phyloP scores from a whole-genome alignment of 805 yeast species.

The Crinitomyces ghanaensis region DNA sequence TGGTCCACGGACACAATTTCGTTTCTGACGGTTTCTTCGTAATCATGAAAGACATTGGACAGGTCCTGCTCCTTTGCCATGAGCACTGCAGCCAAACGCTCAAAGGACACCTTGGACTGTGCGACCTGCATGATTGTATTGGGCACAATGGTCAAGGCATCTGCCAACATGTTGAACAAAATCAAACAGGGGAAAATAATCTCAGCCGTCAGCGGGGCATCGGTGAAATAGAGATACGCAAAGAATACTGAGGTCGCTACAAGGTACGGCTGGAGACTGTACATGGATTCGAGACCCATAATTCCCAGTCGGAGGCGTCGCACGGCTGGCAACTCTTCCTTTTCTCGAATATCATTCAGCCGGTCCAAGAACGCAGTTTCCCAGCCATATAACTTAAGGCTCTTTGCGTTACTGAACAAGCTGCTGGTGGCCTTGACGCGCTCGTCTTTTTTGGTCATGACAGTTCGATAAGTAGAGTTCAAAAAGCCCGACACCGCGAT shows the following conservation, averaged over 20 bases:
- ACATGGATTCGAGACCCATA: constrained; percentile 61
- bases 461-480: constrained; percentile 32
- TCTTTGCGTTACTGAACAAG: constrained; percentile 73
- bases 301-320: constrained; percentile 61
- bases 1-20: no score
- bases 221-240: constrained; percentile 46
- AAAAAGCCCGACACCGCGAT: constrained; percentile 2
- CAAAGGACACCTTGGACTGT: constrained; percentile 76
- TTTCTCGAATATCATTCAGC: constrained; percentile 70
- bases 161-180: constrained; percentile 61
- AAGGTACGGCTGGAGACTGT: constrained; percentile 76
- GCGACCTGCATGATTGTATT: constrained; percentile 72
- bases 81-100: constrained; percentile 65
- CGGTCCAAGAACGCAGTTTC: constrained; percentile 70
- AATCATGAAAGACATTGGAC: constrained; percentile 39
- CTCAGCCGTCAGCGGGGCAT: constrained; percentile 53
- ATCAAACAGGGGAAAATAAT: constrained; percentile 81
- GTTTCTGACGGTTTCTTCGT: not conserved
- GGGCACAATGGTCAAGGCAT: constrained; percentile 72
- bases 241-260: constrained; percentile 87
- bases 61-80: constrained; percentile 82
- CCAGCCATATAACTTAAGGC: constrained; percentile 89
- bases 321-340: constrained; percentile 57
- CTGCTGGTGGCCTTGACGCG: constrained; percentile 79
- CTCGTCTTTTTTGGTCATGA: constrained; percentile 80